These are phyloP conservation scores for Penicilliopsis zonata DNA, from an alignment of 495 filamentous ascomycete genomes.

Conservation along the genomic window DNA sequence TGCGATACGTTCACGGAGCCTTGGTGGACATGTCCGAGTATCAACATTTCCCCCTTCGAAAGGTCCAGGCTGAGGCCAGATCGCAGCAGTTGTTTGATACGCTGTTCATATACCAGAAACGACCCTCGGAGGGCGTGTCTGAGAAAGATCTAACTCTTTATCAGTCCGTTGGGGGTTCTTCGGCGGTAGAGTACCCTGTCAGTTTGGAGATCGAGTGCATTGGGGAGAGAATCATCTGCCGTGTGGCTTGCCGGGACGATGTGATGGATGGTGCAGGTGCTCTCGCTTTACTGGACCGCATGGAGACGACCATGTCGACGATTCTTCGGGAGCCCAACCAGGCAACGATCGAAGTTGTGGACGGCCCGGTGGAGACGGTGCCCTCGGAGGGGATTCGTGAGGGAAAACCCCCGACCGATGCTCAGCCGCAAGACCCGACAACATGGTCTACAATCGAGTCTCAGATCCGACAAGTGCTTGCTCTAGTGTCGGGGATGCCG, in stretches of 20 bases:
- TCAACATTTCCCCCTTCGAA: constrained; percentile 57
- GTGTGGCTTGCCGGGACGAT: constrained; percentile 51
- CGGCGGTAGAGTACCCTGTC: constrained; percentile 65
- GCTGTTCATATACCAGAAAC: constrained; percentile 57
- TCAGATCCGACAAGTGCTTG: constrained; percentile 42
- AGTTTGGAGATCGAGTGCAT: constrained; percentile 64
- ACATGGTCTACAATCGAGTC: constrained; percentile 6
- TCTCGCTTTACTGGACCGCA: constrained; percentile 30
- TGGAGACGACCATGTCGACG: constrained; percentile 42
- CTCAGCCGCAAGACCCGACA: not conserved
- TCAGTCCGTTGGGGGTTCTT: constrained; percentile 42
- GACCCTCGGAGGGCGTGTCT: constrained; percentile 1
- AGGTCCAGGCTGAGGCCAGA: constrained; percentile 22
- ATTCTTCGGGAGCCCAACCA: constrained; percentile 33
- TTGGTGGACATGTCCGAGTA: constrained; percentile 39
- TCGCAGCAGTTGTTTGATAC: constrained; percentile 44
- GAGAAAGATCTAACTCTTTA: constrained; percentile 21
- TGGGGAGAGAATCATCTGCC: constrained; percentile 44
- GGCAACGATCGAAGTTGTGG: constrained; percentile 39
- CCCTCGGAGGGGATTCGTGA: not conserved
- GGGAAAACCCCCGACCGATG: not conserved
- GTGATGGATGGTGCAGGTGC: constrained; percentile 32
- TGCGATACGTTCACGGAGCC: constrained; percentile 47
- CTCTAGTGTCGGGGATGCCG: constrained; percentile 43
- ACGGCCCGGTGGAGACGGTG: constrained; percentile 16